phyloP scores from a whole-genome alignment of 331 rosid genomes.

The Quercus tomentella region DNA sequence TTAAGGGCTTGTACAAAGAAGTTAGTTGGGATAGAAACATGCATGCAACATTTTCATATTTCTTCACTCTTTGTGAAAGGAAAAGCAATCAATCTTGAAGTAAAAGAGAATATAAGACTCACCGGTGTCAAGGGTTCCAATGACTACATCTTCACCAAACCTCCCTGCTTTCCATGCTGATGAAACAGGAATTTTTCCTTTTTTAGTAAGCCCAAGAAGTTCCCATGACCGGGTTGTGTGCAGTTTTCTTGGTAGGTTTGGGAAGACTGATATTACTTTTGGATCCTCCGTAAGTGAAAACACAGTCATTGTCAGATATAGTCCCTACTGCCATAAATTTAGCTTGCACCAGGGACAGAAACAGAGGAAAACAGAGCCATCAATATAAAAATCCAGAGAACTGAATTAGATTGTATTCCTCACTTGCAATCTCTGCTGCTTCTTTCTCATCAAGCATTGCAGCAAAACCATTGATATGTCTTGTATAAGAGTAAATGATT shows the following conservation, averaged over 20 bases:
- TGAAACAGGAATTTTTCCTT: not conserved
- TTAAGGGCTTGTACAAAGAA: not conserved
- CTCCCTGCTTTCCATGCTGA: constrained; percentile 34
- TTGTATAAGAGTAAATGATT: constrained; percentile 39
- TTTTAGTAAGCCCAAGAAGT: constrained; percentile 31
- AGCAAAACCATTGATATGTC: constrained; percentile 44
- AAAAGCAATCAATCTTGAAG: not conserved
- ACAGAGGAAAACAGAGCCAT: not conserved
- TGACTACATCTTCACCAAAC: constrained; percentile 38
- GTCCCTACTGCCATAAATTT: not conserved
- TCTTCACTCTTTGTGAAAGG: not conserved
- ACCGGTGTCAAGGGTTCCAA: constrained; percentile 52
- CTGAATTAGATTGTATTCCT: not conserved
- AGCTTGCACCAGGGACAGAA: not conserved
- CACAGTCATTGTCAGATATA: not conserved
- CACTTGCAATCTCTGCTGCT: constrained; percentile 26
- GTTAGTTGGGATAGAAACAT: not conserved
- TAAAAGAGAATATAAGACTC: not conserved
- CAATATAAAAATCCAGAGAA: not conserved
- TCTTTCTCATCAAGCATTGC: constrained; percentile 33
- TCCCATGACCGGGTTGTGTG: constrained; percentile 50
- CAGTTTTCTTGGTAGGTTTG: constrained; percentile 25
- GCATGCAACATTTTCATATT: not conserved
- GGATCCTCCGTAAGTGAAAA: constrained; percentile 22
- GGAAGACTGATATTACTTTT: constrained; percentile 33